Base-by-base conservation (phyloP, 345 rosid species). In the Murraya koenigii region DNA sequence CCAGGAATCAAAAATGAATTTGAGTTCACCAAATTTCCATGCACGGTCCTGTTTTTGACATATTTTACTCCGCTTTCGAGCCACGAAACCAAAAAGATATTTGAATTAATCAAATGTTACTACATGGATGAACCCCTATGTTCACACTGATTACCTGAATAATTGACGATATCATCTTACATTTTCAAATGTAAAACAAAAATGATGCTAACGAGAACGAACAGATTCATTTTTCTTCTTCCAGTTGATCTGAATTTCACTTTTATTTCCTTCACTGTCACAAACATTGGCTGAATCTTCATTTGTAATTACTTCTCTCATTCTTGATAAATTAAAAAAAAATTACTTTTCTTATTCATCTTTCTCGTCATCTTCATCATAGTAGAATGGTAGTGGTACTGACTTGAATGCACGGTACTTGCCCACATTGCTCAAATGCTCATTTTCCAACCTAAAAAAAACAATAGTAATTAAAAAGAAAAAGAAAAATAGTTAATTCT, bases 301-400 rank as follows among this genome's bases (percentile, higher is more conserved):
- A 25, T 41, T 25, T 2, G 3, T 47, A 47, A 28, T 8, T 17
- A 4, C 11, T 25, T 26, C 6, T 25, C 20, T 69, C 80, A 86
- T 38, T 36, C 38, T 36, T 36, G n/a, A 36, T 6, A 36, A 36
- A 36, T 32, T 32, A 32, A 36, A 36, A 2, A 35, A 5, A 35
- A 35, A 5, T 7, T 7, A 39, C 11, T 39, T 39, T 39, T 39
- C 49, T 44, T 44, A 44, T 26, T 82, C 80, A 65, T 87, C 90
- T 75, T 79, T 80, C 69, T 87, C 88, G 52, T 84, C 88, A 25
- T 84, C 88, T 75, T 87, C 94, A 7, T 85, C 81, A 14, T 84
- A 81, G 87, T 86, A 85, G 88, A 92, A 92, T 52, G 97, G 97
- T 38, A 90, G 72, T 1, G 97, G 97, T 8, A 92, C 97, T 5